Conservation (phyloP, 805 yeast species). For the Millerago galiae region DNA sequence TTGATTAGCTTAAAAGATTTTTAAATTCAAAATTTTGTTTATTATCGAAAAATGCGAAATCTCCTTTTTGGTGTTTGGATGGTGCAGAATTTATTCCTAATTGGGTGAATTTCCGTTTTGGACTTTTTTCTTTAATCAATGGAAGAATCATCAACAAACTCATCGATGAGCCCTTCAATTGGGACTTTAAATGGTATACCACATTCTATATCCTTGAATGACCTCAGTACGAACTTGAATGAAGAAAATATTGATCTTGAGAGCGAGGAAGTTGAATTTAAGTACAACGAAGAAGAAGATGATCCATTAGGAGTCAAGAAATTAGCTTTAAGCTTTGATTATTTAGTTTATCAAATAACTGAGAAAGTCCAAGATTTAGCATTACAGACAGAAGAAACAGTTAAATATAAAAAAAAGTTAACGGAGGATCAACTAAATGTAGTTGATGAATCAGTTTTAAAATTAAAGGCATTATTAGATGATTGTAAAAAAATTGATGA, state of each 20-base stretch:
- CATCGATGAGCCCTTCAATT: no score
- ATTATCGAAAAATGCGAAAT: constrained; percentile 4
- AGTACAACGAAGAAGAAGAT: constrained; percentile 28
- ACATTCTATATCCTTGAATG: no score
- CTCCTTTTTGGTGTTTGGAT: constrained; percentile 2
- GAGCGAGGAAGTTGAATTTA: background rate
- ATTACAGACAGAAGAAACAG: constrained; percentile 30
- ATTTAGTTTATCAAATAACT: constrained; percentile 53
- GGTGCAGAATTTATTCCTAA: background rate
- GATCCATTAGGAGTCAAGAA: constrained; percentile 62
- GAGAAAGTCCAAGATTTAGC: constrained; percentile 46
- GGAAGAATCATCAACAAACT: no score
- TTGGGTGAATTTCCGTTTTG: background rate
- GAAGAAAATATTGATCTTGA: background rate
- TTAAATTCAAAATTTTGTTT: no score
- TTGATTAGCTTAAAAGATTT: background rate
- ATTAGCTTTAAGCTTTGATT: constrained; percentile 58
- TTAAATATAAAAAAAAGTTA: constrained; percentile 21
- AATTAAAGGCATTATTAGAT: constrained; percentile 33
- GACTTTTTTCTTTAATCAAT: background rate
- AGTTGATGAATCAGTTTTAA: constrained; percentile 35
- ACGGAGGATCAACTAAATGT: constrained; percentile 18
- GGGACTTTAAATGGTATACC: no score
- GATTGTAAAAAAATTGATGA: constrained; percentile 45
- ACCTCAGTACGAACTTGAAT: background rate